Evolutionary conservation across 495 filamentous ascomycete genomes (phyloP).

Genomic region (Corynascus novoguineensis): DNA sequence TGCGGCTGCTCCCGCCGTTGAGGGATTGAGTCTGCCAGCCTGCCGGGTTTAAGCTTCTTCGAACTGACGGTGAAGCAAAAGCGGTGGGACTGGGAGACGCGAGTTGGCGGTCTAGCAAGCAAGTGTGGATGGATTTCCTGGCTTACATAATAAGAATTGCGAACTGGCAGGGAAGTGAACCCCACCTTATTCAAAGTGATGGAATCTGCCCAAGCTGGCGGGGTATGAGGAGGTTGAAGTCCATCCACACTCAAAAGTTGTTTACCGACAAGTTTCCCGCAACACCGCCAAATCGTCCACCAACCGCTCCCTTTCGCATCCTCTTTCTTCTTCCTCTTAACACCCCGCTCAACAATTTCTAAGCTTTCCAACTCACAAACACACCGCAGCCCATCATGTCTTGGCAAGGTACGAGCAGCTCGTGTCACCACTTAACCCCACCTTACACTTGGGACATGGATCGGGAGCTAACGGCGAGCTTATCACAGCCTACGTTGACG

Average conservation of each 20-base stretch:
- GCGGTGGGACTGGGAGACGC: not conserved
- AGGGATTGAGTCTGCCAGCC: not conserved
- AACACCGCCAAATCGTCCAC: slow-evolving; percentile 12
- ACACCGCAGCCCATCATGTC: slow-evolving; percentile 45
- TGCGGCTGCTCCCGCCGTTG: slow-evolving; percentile 7
- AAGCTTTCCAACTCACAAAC: slow-evolving; percentile 4
- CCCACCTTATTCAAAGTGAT: not conserved
- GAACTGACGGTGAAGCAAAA: not conserved
- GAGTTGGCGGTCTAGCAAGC: slow-evolving; percentile 2
- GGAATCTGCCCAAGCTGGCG: slow-evolving; percentile 16
- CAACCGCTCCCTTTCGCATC: not conserved
- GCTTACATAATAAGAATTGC: slow-evolving; percentile 15
- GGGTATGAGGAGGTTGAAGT: slow-evolving; percentile 11
- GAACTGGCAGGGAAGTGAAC: not conserved
- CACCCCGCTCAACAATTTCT: not conserved
- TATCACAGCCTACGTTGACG: slow-evolving; percentile 44
- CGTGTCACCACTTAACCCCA: slow-evolving; percentile 26
- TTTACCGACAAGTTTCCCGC: slow-evolving; percentile 12
- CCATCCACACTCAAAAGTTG: slow-evolving; percentile 13
- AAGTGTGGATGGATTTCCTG: not conserved
- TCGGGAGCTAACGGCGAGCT: slow-evolving; percentile 32
- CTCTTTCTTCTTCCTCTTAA: not conserved
- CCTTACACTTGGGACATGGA: slow-evolving; percentile 23
- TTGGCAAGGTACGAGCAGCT: slow-evolving; percentile 47
- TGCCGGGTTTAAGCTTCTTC: not conserved